Base-by-base conservation (phyloP, 106 monocot species). In the Dioscorea alata region DNA sequence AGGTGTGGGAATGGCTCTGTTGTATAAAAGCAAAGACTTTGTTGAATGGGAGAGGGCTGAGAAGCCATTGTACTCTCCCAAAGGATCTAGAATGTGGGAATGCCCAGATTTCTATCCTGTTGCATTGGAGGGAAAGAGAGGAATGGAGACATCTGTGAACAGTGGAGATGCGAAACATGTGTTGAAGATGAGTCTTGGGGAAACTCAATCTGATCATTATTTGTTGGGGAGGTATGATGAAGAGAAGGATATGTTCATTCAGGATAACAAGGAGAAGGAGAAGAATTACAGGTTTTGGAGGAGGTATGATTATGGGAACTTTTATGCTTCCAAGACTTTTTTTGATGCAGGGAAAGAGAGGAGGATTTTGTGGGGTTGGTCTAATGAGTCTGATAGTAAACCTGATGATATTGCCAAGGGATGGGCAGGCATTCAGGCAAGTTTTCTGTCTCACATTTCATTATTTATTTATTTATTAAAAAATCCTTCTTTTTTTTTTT, bases 371-470 rank as follows among this genome's bases (percentile, higher is more conserved):
- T 91, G 85, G 80, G 91, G 69, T 1, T 91, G 94, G 94, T 59
- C 77, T 2, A 84, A 91, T 31, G 95, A 96, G 78, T 80, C 82
- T 1, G 91, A 96, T 32, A 84, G 69, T 35, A 1, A 16, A 10
- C 12, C 71, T 13, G 86, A 86, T 70, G 86, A 88, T 68, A 31
- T 86, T 12, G 80, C 79, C 8, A 91, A 91, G 60, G 91, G 95
- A n/a, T 96, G 95, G 95, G 71, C 95, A 2, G 91, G 95, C 15
- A 77, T 91, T 34, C 94, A 88, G 82, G 90, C 85, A 49, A 49
- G 28, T 28, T 28, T 28, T 28, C 28, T 3, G n/a, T 28, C 28
- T 28, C 28, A 28, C 28, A 28, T 28, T 28, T 28, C 1, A 1
- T 28, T 28, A 28, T 28, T 28, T 28, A 28, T 28, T 28, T 28